Evolutionary conservation across 78 protist species (phyloP), one percentile per base, ranked within the genome.

Genomic region (Mastigamoeba balamuthi): DNA sequence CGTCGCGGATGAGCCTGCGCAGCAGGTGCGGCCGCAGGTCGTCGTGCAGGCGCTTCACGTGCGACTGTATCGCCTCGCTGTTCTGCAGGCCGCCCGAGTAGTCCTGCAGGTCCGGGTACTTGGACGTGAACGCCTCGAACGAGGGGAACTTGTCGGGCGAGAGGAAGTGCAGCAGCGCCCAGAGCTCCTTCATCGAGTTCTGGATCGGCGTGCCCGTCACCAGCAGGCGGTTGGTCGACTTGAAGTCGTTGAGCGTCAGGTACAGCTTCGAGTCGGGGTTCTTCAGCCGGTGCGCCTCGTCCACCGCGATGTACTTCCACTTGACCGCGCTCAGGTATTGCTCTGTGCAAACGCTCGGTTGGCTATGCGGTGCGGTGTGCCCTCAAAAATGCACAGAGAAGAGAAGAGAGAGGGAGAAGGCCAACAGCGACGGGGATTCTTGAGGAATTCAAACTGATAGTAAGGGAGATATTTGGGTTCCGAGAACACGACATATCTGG

Each of bases 161-260:
- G 37, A 95, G 44, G 72, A 95, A 94, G 37, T 85, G 73, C 36
- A 94, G 69, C 40, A 95, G 83, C 30, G 84, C 52, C 96, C 95
- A 96, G 30, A 96, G 87, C 77, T 95, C 98, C 67, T 83, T 67
- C 27, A 89, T 4, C 9, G 81, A 70, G 40, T 91, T 91, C 74
- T 95, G 98, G 28, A 95, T 74, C 35, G 98, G 98, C 28, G 98
- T 95, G 67, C 98, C 98, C 8, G 88, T 84, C 6, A 90, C 76
- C 67, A 92, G 81, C 6, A 88, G 30, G 38, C 80, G 9, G 42
- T 67, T 76, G n/a, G 66, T 28, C 3, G 90, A 58, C 1, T 76
- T 53, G 70, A 87, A 78, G 23, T 28, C 7, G 58, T 71, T 69
- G 7, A 92, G 75, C 29, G 42, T 75, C 29, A 83, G 79, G 41